Conservation (phyloP, 2,329 filamentous ascomycete genomes). For the Parascedosporium putredinis region DNA sequence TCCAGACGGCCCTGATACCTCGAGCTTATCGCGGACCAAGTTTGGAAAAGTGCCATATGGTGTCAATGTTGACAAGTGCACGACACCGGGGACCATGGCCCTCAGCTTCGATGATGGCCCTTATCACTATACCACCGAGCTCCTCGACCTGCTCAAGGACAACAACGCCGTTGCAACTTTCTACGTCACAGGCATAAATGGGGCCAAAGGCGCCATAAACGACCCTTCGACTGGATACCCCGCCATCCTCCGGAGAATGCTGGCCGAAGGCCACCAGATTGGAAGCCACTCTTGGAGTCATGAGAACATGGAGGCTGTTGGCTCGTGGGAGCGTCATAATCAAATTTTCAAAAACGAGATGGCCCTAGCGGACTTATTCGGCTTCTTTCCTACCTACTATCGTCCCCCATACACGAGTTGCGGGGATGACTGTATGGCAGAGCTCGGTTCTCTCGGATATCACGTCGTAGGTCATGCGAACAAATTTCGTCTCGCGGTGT, state of each 20-base stretch:
- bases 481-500: too few relatives aligned
- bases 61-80: slow-evolving; percentile 33
- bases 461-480: slow-evolving; percentile 36
- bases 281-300: slow-evolving; percentile 44
- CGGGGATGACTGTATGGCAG: slow-evolving; percentile 20
- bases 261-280: slow-evolving; percentile 47
- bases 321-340: slow-evolving; percentile 20
- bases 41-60: slow-evolving; percentile 46
- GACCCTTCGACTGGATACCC: slow-evolving; percentile 22
- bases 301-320: slow-evolving; percentile 27
- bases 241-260: slow-evolving; percentile 31
- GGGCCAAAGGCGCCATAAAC: slow-evolving; percentile 33
- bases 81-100: slow-evolving; percentile 26
- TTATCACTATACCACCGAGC: slow-evolving; percentile 26
- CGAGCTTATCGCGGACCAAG: slow-evolving; percentile 37
- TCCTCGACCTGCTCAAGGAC: slow-evolving; percentile 28
- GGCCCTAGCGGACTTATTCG: slow-evolving; percentile 30
- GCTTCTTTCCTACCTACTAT: slow-evolving; percentile 32
- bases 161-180: slow-evolving; percentile 26
- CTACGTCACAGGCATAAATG: slow-evolving; percentile 24
- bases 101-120: slow-evolving; percentile 39
- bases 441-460: slow-evolving; percentile 34
- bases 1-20: slow-evolving; percentile 41
- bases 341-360: slow-evolving; percentile 36
- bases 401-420: slow-evolving; percentile 35